phyloP scores from a whole-genome alignment of 2,329 filamentous ascomycete genomes.

The Neonectria ditissima region DNA sequence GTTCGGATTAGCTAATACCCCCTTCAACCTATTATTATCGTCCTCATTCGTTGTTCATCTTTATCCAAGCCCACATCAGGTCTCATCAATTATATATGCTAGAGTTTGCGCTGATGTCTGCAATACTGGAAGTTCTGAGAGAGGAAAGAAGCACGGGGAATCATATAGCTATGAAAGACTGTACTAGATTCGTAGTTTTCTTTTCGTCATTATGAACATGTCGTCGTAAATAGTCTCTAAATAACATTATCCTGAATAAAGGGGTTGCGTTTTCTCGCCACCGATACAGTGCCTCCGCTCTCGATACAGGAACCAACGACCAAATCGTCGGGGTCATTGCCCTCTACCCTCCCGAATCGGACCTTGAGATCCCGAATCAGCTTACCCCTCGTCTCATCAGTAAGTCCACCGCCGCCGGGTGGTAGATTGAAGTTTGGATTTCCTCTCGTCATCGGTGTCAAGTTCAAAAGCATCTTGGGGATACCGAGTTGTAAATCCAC shows the following conservation, averaged over 20 bases:
- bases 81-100: background rate
- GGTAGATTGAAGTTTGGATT: slow-evolving; percentile 8
- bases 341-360: slow-evolving; percentile 6
- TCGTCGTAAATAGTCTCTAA: background rate
- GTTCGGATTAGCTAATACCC: background rate
- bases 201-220: background rate
- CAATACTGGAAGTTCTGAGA: background rate
- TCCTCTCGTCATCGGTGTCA: slow-evolving; percentile 19
- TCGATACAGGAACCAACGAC: slow-evolving; percentile 5
- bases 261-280: background rate
- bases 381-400: slow-evolving; percentile 7
- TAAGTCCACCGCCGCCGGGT: slow-evolving; percentile 2
- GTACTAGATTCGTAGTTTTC: background rate
- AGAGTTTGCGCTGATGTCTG: background rate
- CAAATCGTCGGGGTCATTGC: background rate
- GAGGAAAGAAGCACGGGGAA: no score
- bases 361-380: slow-evolving; percentile 2
- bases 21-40: background rate
- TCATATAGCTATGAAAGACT: no score
- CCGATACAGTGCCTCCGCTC: slow-evolving; percentile 5
- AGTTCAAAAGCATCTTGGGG: slow-evolving; percentile 24
- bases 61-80: background rate
- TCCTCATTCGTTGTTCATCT: background rate
- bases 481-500: slow-evolving; percentile 16
- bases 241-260: background rate